Percentiles rank a stretch among this genome's conserved stretches.
phyloP scores from a whole-genome alignment of 2,329 filamentous ascomycete species.

The Penicillium sp. region DNA sequence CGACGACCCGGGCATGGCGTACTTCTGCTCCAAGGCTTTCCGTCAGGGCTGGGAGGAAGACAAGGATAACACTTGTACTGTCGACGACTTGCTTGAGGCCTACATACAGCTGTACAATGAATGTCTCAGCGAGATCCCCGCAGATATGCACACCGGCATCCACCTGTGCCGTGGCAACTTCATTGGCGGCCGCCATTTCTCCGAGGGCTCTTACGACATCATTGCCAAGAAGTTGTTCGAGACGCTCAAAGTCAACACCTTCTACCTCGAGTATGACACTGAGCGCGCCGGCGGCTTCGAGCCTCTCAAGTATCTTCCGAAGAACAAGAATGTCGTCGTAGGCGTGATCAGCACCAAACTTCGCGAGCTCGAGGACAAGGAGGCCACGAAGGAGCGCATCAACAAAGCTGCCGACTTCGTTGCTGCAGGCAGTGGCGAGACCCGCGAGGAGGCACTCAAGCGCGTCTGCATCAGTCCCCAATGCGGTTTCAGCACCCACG shows the following conservation, averaged over 20 bases:
- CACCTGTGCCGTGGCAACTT: constrained; percentile 69
- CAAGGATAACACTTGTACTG: constrained; percentile 62
- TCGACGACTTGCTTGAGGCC: constrained; percentile 68
- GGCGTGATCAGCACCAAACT: constrained; percentile 64
- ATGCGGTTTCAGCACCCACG: constrained; percentile 72
- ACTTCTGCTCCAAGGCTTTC: constrained; percentile 72
- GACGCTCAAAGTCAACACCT: constrained; percentile 62
- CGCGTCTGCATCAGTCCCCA: constrained; percentile 67
- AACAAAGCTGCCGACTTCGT: constrained; percentile 64
- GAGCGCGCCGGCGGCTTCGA: constrained; percentile 64
- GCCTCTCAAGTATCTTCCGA: constrained; percentile 60
- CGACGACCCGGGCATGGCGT: constrained; percentile 65
- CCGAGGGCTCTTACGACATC: constrained; percentile 64
- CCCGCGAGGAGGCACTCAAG: constrained; percentile 64
- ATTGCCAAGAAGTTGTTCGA: constrained; percentile 66
- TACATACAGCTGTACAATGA: constrained; percentile 78
- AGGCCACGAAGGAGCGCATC: constrained; percentile 60
- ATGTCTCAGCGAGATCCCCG: constrained; percentile 59
- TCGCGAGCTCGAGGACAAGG: constrained; percentile 60
- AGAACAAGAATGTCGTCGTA: constrained; percentile 61
- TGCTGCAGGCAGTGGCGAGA: constrained; percentile 63
- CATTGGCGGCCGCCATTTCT: constrained; percentile 63
- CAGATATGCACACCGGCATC: constrained; percentile 72
- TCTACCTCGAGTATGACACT: constrained; percentile 69
- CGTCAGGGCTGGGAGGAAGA: constrained; percentile 67